Percentiles rank a stretch among this genome's conserved stretches.
Evolutionary conservation across 805 yeast genomes (phyloP).

Genomic region (Starmerella asiatica): DNA sequence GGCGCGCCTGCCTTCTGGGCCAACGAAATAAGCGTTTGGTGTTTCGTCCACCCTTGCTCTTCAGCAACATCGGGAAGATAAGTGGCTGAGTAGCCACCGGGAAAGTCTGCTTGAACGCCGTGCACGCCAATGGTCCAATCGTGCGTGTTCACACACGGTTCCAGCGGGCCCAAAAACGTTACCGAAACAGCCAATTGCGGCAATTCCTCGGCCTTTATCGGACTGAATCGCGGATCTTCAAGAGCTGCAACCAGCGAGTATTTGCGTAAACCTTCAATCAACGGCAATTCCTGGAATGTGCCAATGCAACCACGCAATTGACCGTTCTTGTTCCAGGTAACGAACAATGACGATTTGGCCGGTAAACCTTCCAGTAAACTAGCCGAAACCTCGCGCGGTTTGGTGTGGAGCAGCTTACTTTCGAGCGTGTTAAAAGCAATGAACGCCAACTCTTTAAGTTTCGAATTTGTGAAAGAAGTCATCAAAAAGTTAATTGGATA

Average conservation of each 20-base stretch:
- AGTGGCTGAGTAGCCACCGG: conserved; percentile 48
- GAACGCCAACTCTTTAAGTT: not conserved
- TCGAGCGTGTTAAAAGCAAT: conserved; percentile 17
- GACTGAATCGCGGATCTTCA: conserved; percentile 64
- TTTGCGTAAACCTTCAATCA: conserved; percentile 45
- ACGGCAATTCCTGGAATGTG: conserved; percentile 47
- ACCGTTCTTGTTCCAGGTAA: conserved; percentile 56
- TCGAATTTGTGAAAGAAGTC: not conserved
- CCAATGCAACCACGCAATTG: conserved; percentile 85
- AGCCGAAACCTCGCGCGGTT: not conserved
- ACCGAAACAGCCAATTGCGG: conserved; percentile 41
- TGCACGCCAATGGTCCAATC: conserved; percentile 78
- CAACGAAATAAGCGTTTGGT: conserved; percentile 55
- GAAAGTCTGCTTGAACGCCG: conserved; percentile 56
- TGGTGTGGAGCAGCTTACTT: conserved; percentile 1
- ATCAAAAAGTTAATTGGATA: too few species aligned
- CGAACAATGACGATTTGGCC: conserved; percentile 50
- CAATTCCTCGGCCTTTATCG: conserved; percentile 46
- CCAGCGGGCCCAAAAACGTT: conserved; percentile 51
- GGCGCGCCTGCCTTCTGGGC: conserved; percentile 48
- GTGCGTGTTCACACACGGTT: conserved; percentile 35
- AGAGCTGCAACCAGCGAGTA: conserved; percentile 62
- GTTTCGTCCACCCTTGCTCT: conserved; percentile 72
- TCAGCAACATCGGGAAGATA: conserved; percentile 81
- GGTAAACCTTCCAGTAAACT: conserved; percentile 4